Percentiles rank a stretch among this genome's conserved stretches.
These are phyloP conservation scores for Strigomonas galati DNA, from an alignment of 208 protist species.

Conservation along the genomic window DNA sequence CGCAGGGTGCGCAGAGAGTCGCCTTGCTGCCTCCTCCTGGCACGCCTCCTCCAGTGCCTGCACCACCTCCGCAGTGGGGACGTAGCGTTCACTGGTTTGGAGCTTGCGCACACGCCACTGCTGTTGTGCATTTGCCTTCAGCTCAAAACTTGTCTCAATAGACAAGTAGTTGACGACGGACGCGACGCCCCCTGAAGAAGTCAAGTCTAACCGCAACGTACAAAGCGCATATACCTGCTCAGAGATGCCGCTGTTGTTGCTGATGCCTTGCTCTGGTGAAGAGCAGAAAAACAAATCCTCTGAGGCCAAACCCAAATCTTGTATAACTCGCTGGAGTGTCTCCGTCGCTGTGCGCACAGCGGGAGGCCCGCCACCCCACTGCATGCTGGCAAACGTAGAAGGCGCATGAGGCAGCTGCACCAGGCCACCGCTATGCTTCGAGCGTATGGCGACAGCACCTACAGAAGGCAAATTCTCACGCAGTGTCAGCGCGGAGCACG, in stretches of 20 bases:
- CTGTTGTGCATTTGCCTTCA: slow-evolving; percentile 17
- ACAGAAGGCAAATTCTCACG: not conserved
- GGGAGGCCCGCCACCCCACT: not conserved
- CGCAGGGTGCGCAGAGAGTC: not conserved
- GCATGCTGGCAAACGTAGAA: not conserved
- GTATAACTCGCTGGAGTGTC: not conserved
- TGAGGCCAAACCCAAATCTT: not conserved
- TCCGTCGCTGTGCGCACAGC: not conserved
- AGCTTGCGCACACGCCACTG: not conserved
- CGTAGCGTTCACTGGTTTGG: slow-evolving; percentile 9
- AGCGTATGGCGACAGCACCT: not conserved
- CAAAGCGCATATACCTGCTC: not conserved
- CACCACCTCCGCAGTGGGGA: slow-evolving; percentile 10
- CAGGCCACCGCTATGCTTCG: slow-evolving; percentile 1
- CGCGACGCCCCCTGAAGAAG: not conserved
- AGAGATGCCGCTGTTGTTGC: not conserved
- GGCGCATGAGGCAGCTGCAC: not conserved
- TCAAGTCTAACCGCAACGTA: slow-evolving; percentile 13
- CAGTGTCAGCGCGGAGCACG: not conserved
- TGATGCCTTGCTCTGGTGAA: not conserved
- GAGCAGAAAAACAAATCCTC: not conserved
- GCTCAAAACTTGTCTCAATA: slow-evolving; percentile 36
- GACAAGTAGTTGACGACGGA: slow-evolving; percentile 35
- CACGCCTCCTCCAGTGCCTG: slow-evolving; percentile 5
- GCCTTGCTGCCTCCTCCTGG: not conserved